Evolutionary conservation across 139 green algal species (phyloP).

Genomic region (Coelastrella sp.): DNA sequence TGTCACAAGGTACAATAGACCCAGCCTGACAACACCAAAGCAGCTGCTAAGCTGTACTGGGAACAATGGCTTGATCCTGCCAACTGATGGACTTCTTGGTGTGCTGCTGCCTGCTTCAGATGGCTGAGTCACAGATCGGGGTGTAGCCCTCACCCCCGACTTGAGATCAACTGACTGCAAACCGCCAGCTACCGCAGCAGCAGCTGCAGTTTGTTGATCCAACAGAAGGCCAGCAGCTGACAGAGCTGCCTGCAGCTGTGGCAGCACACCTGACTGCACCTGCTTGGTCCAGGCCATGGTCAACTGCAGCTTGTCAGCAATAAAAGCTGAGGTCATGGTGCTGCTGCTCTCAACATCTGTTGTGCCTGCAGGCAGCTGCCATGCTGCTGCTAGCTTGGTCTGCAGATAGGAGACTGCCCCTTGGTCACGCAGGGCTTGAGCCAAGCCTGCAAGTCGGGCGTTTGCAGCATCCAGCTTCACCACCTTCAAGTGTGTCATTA

Average conservation of each 20-base stretch:
- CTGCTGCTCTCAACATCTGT: not conserved
- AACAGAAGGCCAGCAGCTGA: conserved; percentile 18
- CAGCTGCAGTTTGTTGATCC: not conserved
- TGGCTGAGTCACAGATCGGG: no score
- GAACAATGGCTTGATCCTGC: not conserved
- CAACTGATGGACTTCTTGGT: not conserved
- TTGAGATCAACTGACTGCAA: conserved; percentile 23
- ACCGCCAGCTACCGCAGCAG: not conserved
- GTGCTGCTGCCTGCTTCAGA: not conserved
- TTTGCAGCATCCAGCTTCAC: conserved; percentile 88
- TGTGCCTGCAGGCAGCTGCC: conserved; percentile 45
- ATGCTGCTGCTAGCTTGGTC: conserved; percentile 63
- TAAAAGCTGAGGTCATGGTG: not conserved
- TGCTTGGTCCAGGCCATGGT: conserved; percentile 45
- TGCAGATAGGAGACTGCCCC: conserved; percentile 62
- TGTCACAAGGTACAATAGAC: conserved; percentile 70
- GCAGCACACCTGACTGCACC: not conserved
- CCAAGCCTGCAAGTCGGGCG: conserved; percentile 64
- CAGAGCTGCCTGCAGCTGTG: conserved; percentile 1
- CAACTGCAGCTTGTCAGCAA: conserved; percentile 35
- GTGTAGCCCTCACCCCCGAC: conserved; percentile 6
- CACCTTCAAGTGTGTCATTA: conserved; percentile 78
- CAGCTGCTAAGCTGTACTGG: conserved; percentile 61
- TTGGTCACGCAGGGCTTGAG: conserved; percentile 40
- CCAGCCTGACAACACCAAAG: conserved; percentile 70